Evolutionary conservation across 257 asterid species (phyloP), one percentile per base, ranked within the genome.

Genomic region (Linderniella brevidens): DNA sequence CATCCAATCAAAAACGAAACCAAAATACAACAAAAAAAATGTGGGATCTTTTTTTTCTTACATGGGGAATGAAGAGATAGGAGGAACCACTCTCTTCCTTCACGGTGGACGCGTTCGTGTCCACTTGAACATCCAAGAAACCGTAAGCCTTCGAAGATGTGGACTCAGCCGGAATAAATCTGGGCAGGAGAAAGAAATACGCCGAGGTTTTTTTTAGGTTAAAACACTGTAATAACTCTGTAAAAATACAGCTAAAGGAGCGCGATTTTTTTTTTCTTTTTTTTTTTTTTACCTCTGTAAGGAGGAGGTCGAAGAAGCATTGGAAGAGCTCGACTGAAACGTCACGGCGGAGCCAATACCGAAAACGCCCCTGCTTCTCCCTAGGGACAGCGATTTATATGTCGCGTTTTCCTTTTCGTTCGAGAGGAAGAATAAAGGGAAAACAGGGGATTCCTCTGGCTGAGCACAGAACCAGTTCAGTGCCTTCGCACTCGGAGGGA

Each of bases 401-500:
- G 86, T 59, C 13, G 81, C 66, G 47, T 68, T 72, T 48, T 78
- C 85, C 71, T 50, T 62, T 63, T 81, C 92, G 58, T 68, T 77
- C 52, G 99, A 81, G 32, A 81, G 58, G 52, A 77, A 90, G 64
- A 90, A 75, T 40, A 65, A 59, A 57, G 99, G 99, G 50, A 68
- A 85, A 56, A 66, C 77, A 29, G 60, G 53, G 12, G 90, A 77
- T 58, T 77, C 57, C 73, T 81, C 88, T 10, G 82, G 82, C 57
- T 84, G 96, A 55, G 80, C 65, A 66, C 81, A 76, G 71, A 78
- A 90, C 94, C 94, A 90, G 51, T 65, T 73, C 73, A 85, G 68
- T 8, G 99, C 82, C 62, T 79, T 85, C 40, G 93, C 76, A 72
- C 96, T 81, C 18, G 99, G 99, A 52, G 99, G 92, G 41, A 90